Percentiles rank a stretch among this genome's conserved stretches.
Evolutionary conservation across 2,329 filamentous ascomycete genomes (phyloP).

Genomic region (Xylariaceae sp.): DNA sequence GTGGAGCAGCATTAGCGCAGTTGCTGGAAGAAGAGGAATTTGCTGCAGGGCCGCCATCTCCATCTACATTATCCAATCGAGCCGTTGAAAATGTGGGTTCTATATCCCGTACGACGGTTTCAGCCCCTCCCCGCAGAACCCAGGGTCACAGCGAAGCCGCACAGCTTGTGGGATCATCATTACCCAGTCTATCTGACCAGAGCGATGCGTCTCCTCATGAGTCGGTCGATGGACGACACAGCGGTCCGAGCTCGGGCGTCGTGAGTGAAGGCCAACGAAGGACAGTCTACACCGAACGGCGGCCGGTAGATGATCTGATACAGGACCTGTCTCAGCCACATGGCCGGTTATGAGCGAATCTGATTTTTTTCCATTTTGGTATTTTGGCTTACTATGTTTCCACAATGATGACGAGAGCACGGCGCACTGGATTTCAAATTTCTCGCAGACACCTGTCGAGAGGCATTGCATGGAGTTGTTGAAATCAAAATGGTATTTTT

Average conservation of each 20-base stretch:
- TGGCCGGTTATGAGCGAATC: slow-evolving; percentile 14
- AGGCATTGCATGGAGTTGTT: slow-evolving; percentile 27
- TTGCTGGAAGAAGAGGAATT: slow-evolving; percentile 61
- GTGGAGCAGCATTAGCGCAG: slow-evolving; percentile 62
- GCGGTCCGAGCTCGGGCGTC: slow-evolving; percentile 14
- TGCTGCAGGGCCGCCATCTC: slow-evolving; percentile 11
- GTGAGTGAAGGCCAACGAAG: slow-evolving; percentile 28
- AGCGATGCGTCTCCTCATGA: slow-evolving; percentile 25
- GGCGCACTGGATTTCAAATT: slow-evolving; percentile 20
- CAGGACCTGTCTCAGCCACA: slow-evolving; percentile 21
- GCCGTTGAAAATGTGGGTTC: slow-evolving; percentile 19
- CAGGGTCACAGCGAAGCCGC: slow-evolving; percentile 26
- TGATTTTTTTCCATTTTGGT: slow-evolving; percentile 8
- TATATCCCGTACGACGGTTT: slow-evolving; percentile 16
- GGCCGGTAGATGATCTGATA: slow-evolving; percentile 36
- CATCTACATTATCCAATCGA: slow-evolving; percentile 11
- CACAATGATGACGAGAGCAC: slow-evolving; percentile 24
- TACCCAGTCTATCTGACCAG: slow-evolving; percentile 27
- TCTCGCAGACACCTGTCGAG: slow-evolving; percentile 10
- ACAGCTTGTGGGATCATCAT: slow-evolving; percentile 24
- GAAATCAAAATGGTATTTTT: slow-evolving; percentile 14
- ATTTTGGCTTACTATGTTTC: slow-evolving; percentile 10
- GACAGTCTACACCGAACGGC: slow-evolving; percentile 30
- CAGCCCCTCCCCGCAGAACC: slow-evolving; percentile 20
- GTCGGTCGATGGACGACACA: slow-evolving; percentile 24